These are phyloP conservation scores for Shiraia bambusicola DNA, from an alignment of 2,329 filamentous ascomycete genomes.

Conservation along the genomic window DNA sequence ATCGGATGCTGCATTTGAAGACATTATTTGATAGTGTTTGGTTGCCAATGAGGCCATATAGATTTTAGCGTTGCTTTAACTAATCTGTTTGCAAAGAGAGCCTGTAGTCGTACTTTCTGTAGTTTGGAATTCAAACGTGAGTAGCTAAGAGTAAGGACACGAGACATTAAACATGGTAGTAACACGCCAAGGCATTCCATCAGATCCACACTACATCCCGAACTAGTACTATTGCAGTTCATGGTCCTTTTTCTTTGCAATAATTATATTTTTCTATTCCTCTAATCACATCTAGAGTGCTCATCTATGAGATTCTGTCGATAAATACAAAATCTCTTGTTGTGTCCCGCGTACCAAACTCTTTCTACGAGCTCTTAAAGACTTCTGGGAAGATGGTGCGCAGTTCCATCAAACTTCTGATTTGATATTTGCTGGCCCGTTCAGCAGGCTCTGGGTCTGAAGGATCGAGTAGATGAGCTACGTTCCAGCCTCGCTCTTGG, in stretches of 20 bases:
- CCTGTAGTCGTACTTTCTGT: too few relatives aligned
- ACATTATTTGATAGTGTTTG: constrained; percentile 4
- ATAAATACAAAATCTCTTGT: constrained; percentile 7
- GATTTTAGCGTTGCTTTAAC: too few relatives aligned
- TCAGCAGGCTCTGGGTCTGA: constrained; percentile 63
- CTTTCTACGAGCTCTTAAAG: constrained; percentile 62
- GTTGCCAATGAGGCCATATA: neutral
- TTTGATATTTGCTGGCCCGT: constrained; percentile 71
- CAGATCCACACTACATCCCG: too few relatives aligned
- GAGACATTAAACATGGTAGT: too few relatives aligned
- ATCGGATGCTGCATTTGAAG: constrained; percentile 3
- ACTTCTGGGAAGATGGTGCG: constrained; percentile 77
- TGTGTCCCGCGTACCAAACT: neutral
- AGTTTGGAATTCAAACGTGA: too few relatives aligned
- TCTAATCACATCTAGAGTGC: too few relatives aligned
- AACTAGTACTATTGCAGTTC: too few relatives aligned
- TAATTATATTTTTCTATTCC: too few relatives aligned
- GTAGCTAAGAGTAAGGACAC: too few relatives aligned
- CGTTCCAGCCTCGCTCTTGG: constrained; percentile 79
- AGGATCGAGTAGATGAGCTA: constrained; percentile 82
- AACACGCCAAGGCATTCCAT: too few relatives aligned
- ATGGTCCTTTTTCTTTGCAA: too few relatives aligned
- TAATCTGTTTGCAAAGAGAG: too few relatives aligned
- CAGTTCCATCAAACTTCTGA: constrained; percentile 74
- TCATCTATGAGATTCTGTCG: constrained; percentile 1